Evolutionary conservation across 2,329 filamentous ascomycete species (phyloP).

Genomic region (Sarocladium oryzae): DNA sequence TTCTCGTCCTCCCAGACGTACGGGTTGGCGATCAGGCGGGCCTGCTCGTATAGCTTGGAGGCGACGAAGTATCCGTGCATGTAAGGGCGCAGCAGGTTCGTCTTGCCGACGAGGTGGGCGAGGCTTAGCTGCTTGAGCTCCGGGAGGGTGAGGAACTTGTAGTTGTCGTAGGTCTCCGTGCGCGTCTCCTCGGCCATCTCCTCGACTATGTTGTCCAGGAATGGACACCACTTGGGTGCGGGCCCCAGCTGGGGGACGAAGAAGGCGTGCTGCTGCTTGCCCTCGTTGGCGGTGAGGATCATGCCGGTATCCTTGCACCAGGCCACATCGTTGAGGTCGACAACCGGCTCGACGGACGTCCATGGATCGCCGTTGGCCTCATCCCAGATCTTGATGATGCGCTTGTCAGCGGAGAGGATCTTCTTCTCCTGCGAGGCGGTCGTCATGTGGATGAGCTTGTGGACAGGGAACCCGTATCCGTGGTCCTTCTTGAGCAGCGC

Average conservation of each 20-base stretch:
- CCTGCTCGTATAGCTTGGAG: conserved; percentile 92
- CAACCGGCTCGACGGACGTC: conserved; percentile 91
- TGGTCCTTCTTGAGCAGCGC: conserved; percentile 90
- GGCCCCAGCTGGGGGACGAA: conserved; percentile 91
- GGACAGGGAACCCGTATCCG: conserved; percentile 87
- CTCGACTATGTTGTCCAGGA: conserved; percentile 95
- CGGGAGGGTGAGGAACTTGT: conserved; percentile 89
- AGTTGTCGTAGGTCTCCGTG: conserved; percentile 93
- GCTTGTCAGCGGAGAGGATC: conserved; percentile 85
- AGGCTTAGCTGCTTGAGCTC: conserved; percentile 82
- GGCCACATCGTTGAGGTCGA: conserved; percentile 90
- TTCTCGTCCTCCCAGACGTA: conserved; percentile 91
- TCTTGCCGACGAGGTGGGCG: conserved; percentile 83
- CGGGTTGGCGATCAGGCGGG: conserved; percentile 84
- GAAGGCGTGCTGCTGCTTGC: conserved; percentile 89
- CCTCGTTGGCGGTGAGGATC: conserved; percentile 95
- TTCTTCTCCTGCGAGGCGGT: conserved; percentile 74
- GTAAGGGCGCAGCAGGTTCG: conserved; percentile 83
- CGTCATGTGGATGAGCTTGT: conserved; percentile 70
- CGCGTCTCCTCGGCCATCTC: conserved; percentile 86
- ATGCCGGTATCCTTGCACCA: conserved; percentile 92
- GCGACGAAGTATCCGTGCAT: conserved; percentile 99
- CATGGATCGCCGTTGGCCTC: conserved; percentile 75
- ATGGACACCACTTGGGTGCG: conserved; percentile 91
- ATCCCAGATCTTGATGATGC: conserved; percentile 97